Base-by-base conservation (phyloP, 1,139 yeast genomes). In the Hyphopichia wangnamkhiaoensis region DNA sequence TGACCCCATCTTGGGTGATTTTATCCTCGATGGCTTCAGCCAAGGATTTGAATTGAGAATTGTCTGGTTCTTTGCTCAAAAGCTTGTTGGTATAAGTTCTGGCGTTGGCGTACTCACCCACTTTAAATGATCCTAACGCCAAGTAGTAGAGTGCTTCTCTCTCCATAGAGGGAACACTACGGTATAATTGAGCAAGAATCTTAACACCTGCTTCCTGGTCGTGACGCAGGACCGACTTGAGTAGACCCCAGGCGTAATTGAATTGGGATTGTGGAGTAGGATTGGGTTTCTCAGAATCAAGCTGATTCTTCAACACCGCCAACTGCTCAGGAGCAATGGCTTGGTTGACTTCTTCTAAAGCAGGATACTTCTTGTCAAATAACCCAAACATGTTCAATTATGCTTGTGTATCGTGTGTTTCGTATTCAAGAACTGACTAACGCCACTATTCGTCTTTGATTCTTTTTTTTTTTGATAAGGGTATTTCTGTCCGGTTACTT, bases 171-270 rank as follows among this genome's bases (percentile, higher is more conserved):
- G 96, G 93, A 0, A 85, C 84, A 38, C 80, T 89, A 50, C 82
- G 80, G 63, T 84, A 91, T 33, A 88, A 76, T 39, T 81, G 82
- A 0, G 93, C 77, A 44, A 94, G 70, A 27, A 91, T 72, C 41
- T 79, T 81, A 19, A 94, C 81, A 0, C 98, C 99, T 39, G 83
- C 73, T 49, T 83, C 76, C 55, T 88, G 95, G 44, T 86, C 83
- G 36, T 71, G 73, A 18, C 71, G 71, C 33, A 71, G 67, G 37
- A 63, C 55, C 4, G 95, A 81, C 58, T 90, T 90, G 46, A 94
- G 79, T 39, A 93, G 69, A 1, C 95, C 98, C 98, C 99, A 94
- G 1, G 97, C 95, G 54, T 87, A 88, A 62, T 93, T 94, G 73
- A 94, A 94, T 43, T 82, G 78, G 3, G 96, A 84, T 59, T 89